Evolutionary conservation across 805 yeast genomes (phyloP).

Genomic region (Saccharomycopsis vini): DNA sequence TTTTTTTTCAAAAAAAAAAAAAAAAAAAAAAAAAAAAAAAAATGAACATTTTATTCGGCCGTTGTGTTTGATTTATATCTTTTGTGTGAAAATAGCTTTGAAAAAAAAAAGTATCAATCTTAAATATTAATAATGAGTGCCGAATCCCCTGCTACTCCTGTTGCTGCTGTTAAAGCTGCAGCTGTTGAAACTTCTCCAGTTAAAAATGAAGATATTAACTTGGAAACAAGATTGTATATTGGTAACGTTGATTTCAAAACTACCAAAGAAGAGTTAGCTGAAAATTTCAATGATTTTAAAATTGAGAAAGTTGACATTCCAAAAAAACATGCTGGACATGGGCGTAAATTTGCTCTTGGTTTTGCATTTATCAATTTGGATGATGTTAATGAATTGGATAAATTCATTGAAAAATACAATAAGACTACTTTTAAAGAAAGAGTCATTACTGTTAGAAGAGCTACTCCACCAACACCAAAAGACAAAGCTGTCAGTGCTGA

Average conservation of each 20-base stretch:
- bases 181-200: not conserved
- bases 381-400: slow-evolving; percentile 33
- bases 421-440: slow-evolving; percentile 38
- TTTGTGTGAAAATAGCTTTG: too few species aligned
- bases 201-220: slow-evolving; percentile 9
- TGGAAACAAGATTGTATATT: slow-evolving; percentile 47
- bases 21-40: too few species aligned
- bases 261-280: slow-evolving; percentile 45
- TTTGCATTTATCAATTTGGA: slow-evolving; percentile 52
- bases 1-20: too few species aligned
- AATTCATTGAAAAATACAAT: slow-evolving; percentile 34
- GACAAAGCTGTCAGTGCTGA: too few species aligned
- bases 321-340: slow-evolving; percentile 25
- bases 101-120: too few species aligned
- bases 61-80: too few species aligned
- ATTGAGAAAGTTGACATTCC: slow-evolving; percentile 46
- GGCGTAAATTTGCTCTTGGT: slow-evolving; percentile 36
- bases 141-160: not conserved
- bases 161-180: not conserved
- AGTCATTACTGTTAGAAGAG: slow-evolving; percentile 42
- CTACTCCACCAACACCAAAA: slow-evolving; percentile 32
- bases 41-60: too few species aligned
- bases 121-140: too few species aligned
- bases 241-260: slow-evolving; percentile 57
- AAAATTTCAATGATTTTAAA: slow-evolving; percentile 39